Percentiles rank a stretch among this genome's conserved stretches.
Conservation (phyloP, 768 basidiomycete genomes). For the Amanita rimosa region DNA sequence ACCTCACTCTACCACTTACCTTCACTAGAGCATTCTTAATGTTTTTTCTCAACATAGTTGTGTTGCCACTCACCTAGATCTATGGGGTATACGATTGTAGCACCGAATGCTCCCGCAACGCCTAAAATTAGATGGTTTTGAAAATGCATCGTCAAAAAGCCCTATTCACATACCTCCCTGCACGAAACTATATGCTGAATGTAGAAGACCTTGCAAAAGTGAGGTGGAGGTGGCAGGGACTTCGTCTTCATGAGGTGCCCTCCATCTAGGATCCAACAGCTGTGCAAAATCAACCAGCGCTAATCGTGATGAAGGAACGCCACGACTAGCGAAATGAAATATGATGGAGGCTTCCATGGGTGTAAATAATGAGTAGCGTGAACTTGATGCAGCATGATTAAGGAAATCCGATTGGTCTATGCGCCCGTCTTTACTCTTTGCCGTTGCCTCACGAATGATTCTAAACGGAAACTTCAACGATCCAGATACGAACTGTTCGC, state of each 20-base stretch:
- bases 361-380: conserved; percentile 91
- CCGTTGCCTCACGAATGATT: conserved; percentile 83
- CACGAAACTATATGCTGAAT: conserved; percentile 78
- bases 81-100: conserved; percentile 97
- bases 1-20: conserved; percentile 30
- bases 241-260: conserved; percentile 46
- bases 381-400: conserved; percentile 73
- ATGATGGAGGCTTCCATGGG: conserved; percentile 98
- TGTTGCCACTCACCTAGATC: conserved; percentile 59
- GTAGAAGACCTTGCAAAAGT: conserved; percentile 42
- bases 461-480: conserved; percentile 22
- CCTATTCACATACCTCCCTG: conserved; percentile 52
- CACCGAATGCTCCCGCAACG: conserved; percentile 87
- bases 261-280: conserved; percentile 85
- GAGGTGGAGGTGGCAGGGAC: conserved; percentile 22
- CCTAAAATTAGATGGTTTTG: conserved; percentile 30
- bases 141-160: neutral
- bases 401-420: conserved; percentile 96
- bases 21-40: conserved; percentile 40
- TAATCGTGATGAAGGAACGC: conserved; percentile 56
- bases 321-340: conserved; percentile 94
- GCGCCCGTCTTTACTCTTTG: conserved; percentile 87
- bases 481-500: neutral
- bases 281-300: conserved; percentile 88
- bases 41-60: neutral